phyloP scores from a whole-genome alignment of 768 basidiomycete species.

The Lactifluus pinguis region DNA sequence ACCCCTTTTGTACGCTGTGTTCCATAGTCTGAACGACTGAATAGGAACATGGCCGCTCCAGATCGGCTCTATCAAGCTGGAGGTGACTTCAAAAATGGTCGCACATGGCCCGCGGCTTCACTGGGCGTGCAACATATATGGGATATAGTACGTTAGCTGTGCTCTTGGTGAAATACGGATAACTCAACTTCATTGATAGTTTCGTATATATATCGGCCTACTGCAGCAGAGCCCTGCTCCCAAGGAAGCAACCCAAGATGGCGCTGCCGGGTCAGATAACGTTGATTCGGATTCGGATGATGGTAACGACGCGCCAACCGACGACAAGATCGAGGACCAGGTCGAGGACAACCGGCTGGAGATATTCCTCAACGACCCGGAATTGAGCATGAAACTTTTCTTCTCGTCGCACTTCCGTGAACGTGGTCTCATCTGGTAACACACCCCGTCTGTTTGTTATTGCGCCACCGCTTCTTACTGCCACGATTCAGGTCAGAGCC shows the following conservation, averaged over 20 bases:
- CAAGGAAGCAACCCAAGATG: constrained; percentile 18
- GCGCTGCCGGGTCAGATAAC: constrained; percentile 15
- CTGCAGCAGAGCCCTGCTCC: constrained; percentile 21
- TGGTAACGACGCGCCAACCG: constrained; percentile 25
- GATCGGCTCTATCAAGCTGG: constrained; percentile 56
- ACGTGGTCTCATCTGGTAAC: constrained; percentile 60
- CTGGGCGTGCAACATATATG: constrained; percentile 37
- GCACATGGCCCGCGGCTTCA: constrained; percentile 32
- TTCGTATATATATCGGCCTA: constrained; percentile 52
- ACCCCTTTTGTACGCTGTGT: constrained; percentile 16
- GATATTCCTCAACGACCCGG: constrained; percentile 56
- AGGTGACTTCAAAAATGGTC: constrained; percentile 41
- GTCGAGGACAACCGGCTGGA: constrained; percentile 26
- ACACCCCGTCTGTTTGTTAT: background rate
- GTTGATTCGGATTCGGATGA: constrained; percentile 1
- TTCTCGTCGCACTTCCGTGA: constrained; percentile 61
- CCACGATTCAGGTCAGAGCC: constrained; percentile 33
- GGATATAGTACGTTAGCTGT: constrained; percentile 45
- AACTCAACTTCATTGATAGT: constrained; percentile 33
- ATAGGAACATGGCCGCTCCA: constrained; percentile 35
- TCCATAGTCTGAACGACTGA: background rate
- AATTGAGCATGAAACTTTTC: constrained; percentile 49
- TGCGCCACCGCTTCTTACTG: constrained; percentile 16
- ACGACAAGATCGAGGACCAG: constrained; percentile 13
- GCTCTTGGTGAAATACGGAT: background rate